phyloP scores from a whole-genome alignment of 1,284 basidiomycete genomes.

The Pyrrhoderma noxium region DNA sequence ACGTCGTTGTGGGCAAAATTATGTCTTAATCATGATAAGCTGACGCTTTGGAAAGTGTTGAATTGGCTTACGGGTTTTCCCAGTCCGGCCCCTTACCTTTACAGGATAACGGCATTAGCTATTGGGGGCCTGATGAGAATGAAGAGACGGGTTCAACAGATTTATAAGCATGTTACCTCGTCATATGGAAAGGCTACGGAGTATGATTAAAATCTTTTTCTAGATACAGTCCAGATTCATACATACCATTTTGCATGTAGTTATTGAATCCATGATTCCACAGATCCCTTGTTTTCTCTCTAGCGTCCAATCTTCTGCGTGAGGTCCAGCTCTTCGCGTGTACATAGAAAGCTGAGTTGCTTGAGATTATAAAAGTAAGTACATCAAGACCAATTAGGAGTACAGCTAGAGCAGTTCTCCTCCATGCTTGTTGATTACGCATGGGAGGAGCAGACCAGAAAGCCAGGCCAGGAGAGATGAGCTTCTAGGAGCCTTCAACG shows the following conservation, averaged over 20 bases:
- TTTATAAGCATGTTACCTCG: constrained; percentile 46
- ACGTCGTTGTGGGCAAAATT: constrained; percentile 79
- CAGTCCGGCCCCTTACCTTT: constrained; percentile 75
- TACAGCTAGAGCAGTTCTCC: constrained; percentile 42
- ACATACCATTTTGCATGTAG: constrained; percentile 72
- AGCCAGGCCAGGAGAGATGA: neutral
- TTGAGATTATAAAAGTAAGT: neutral
- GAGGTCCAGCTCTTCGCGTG: constrained; percentile 46
- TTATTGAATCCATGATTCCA: constrained; percentile 81
- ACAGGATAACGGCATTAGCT: constrained; percentile 86
- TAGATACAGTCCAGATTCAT: neutral
- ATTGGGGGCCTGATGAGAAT: constrained; percentile 7
- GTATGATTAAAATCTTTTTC: constrained; percentile 7
- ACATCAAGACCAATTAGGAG: constrained; percentile 41
- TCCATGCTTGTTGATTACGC: constrained; percentile 61
- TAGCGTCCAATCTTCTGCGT: constrained; percentile 53
- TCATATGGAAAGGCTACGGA: constrained; percentile 71
- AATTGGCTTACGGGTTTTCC: constrained; percentile 57
- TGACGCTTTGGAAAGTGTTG: constrained; percentile 11
- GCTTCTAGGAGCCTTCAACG: neutral
- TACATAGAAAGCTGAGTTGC: constrained; percentile 18
- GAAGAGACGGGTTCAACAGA: constrained; percentile 16
- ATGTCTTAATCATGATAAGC: constrained; percentile 33
- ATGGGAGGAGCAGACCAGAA: constrained; percentile 29
- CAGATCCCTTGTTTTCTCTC: constrained; percentile 62